Base-by-base conservation (phyloP, 2,329 filamentous ascomycete species). In the Bretziella fagacearum region DNA sequence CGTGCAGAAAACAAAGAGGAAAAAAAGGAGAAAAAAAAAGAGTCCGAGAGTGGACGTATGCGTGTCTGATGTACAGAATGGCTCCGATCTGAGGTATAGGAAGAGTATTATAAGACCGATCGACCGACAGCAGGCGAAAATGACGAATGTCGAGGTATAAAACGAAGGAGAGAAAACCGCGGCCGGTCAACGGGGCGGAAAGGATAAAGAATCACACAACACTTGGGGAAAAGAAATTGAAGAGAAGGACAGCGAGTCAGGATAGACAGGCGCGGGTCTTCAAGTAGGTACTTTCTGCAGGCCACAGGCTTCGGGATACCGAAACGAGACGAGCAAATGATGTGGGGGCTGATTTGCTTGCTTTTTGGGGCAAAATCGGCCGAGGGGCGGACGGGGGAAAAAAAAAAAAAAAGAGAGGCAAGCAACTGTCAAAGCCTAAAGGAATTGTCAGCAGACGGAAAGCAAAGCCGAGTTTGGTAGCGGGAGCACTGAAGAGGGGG, bases 301-400 rank as follows among this genome's bases (percentile, higher is more conserved):
- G 15, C 35, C 35, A 39, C 35, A 39, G 35, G 18, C 18, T 39
- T 39, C 35, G 35, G 35, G 35, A 39, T 39, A 18, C 35, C 20
- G 18, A 39, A 39, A 39, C n/a, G 15, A 39, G 35, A 39, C 18
- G 30, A 39, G 8, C 35, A 20, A 25, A 10, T 18, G 35, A 39
- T 18, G 7, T 4, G 3, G 33, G 33, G 33, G n/a, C n/a, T n/a
- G n/a, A n/a, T n/a, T n/a, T 30, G 33, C 18, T 22, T 20, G 35
- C n/a, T 10, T 7, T 39, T 4, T 39, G 18, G 18, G 35, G 35
- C n/a, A n/a, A n/a, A 22, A 25, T 39, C 35, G n/a, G 23, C 20
- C 35, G 35, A 39, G 35, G 18, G 8, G 18, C n/a, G 15, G n/a
- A n/a, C n/a, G n/a, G n/a, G n/a, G n/a, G n/a, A n/a, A n/a, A n/a